These are phyloP conservation scores for Penicillium griseofulvum DNA, from an alignment of 2,329 filamentous ascomycete species.

Conservation along the genomic window DNA sequence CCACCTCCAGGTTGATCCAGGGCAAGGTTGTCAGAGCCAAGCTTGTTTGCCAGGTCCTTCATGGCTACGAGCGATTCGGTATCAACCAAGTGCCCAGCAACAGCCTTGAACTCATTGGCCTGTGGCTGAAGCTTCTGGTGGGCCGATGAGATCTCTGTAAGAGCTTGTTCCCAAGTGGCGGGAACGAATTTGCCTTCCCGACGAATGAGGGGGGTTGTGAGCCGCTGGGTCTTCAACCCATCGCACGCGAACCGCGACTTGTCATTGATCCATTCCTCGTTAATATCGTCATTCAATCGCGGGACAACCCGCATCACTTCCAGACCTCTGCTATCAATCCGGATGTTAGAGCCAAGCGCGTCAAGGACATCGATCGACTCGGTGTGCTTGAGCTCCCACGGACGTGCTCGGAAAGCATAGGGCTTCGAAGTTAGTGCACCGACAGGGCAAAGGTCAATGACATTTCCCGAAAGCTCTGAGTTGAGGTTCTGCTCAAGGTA, in stretches of 20 bases:
- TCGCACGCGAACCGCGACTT: slow-evolving; percentile 96
- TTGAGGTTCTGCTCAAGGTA: slow-evolving; percentile 94
- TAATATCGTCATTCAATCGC: slow-evolving; percentile 93
- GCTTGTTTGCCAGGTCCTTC: slow-evolving; percentile 95
- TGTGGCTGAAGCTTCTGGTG: slow-evolving; percentile 76
- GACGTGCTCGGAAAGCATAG: slow-evolving; percentile 92
- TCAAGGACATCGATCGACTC: slow-evolving; percentile 95
- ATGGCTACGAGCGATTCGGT: slow-evolving; percentile 91
- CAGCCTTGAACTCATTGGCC: slow-evolving; percentile 92
- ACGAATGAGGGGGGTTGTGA: slow-evolving; percentile 88
- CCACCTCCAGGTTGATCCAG: slow-evolving; percentile 84
- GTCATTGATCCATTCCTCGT: slow-evolving; percentile 99
- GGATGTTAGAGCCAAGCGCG: slow-evolving; percentile 88
- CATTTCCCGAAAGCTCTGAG: slow-evolving; percentile 92
- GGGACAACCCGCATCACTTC: slow-evolving; percentile 96
- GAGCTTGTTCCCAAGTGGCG: slow-evolving; percentile 90
- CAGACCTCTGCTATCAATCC: slow-evolving; percentile 86
- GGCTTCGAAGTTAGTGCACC: slow-evolving; percentile 96
- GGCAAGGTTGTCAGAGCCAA: slow-evolving; percentile 92
- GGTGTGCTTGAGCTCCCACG: slow-evolving; percentile 95
- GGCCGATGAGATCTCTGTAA: slow-evolving; percentile 79
- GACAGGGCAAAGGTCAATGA: slow-evolving; percentile 97
- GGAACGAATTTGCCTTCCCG: slow-evolving; percentile 88
- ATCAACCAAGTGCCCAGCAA: slow-evolving; percentile 88
- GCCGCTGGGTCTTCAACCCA: slow-evolving; percentile 89